Evolutionary conservation across 2,329 filamentous ascomycete genomes (phyloP).

Genomic region (Calonectria crousiana): DNA sequence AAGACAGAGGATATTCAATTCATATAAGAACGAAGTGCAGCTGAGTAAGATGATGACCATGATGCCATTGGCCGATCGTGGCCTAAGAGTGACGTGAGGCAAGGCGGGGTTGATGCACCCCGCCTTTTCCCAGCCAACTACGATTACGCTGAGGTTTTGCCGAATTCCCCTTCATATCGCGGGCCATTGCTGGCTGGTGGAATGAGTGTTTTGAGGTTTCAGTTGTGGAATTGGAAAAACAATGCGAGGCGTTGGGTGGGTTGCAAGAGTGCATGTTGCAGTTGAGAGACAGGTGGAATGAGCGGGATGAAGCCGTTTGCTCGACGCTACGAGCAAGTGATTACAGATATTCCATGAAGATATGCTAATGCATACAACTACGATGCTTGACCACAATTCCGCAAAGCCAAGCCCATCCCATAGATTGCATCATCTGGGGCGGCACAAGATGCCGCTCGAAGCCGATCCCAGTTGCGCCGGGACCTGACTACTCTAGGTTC

Average conservation of each 20-base stretch:
- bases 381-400: background rate
- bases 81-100: background rate
- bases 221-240: background rate
- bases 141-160: background rate
- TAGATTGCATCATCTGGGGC: background rate
- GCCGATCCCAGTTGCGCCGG: background rate
- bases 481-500: background rate
- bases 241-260: background rate
- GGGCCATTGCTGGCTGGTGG: background rate
- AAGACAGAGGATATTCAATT: background rate
- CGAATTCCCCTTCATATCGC: background rate
- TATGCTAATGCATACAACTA: background rate
- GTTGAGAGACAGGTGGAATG: background rate
- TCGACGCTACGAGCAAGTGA: background rate
- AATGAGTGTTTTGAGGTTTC: background rate
- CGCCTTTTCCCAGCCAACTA: background rate
- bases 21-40: background rate
- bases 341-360: background rate
- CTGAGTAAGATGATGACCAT: background rate
- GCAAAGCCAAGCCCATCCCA: background rate
- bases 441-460: background rate
- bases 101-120: slow-evolving; percentile 9
- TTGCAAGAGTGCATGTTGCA: background rate
- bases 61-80: background rate
- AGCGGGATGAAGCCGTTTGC: background rate